phyloP scores from a whole-genome alignment of 78 protist species.

The Planoprotostelium fungivorum region DNA sequence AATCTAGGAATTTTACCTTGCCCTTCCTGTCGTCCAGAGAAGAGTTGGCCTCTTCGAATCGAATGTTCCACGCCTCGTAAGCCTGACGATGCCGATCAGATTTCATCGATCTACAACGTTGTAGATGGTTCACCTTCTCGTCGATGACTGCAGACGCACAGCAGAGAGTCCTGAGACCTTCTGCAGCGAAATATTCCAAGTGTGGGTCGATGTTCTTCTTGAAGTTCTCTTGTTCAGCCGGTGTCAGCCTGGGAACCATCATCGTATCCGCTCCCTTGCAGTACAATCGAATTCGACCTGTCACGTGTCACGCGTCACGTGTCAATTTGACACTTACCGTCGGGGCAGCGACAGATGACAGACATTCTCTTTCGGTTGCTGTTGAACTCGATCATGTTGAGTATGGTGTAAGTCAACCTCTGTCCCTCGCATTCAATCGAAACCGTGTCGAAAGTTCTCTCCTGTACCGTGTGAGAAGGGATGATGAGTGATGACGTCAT shows the following conservation, averaged over 20 bases:
- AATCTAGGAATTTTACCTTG: too few relatives aligned
- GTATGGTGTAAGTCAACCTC: conserved; percentile 38
- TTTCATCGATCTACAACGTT: too few relatives aligned
- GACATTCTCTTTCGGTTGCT: conserved; percentile 90
- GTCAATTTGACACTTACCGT: too few relatives aligned
- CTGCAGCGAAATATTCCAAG: conserved; percentile 48
- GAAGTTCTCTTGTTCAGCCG: conserved; percentile 13
- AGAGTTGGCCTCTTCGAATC: conserved; percentile 45
- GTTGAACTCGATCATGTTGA: conserved; percentile 79
- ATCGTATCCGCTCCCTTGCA: conserved; percentile 86
- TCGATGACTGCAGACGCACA: conserved; percentile 50
- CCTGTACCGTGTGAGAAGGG: neutral
- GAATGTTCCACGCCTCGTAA: conserved; percentile 36
- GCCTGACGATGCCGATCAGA: too few relatives aligned
- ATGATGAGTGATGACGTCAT: conserved; percentile 9
- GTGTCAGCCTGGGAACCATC: conserved; percentile 35
- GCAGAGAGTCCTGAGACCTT: conserved; percentile 84
- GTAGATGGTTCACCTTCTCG: too few relatives aligned
- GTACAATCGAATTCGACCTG: conserved; percentile 40
- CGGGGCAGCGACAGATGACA: conserved; percentile 54
- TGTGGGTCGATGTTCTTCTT: conserved; percentile 7
- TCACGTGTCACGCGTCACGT: too few relatives aligned
- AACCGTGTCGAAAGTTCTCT: neutral
- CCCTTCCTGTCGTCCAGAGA: conserved; percentile 38
- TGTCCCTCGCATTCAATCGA: conserved; percentile 20